Percentiles rank a stretch among this genome's conserved stretches.
These are phyloP conservation scores for Plectranthus barbatus DNA, from an alignment of 257 asterid species.

Conservation along the genomic window DNA sequence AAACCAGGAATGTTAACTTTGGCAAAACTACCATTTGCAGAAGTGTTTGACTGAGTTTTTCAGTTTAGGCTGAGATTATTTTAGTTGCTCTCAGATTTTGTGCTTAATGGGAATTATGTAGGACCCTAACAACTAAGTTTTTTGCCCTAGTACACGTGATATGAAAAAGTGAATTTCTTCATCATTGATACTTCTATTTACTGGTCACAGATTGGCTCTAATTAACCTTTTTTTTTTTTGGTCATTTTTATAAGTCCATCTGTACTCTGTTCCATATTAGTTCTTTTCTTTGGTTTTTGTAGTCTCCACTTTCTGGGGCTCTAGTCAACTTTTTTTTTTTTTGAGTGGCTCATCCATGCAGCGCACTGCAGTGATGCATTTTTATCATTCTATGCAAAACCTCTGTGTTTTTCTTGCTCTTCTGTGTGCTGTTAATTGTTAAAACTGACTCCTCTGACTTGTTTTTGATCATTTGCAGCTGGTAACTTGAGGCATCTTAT, in stretches of 20 bases:
- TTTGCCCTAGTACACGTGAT: not conserved
- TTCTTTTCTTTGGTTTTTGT: not conserved
- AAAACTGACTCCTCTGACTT: constrained; percentile 3
- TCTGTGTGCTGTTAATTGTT: not conserved
- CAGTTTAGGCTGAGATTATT: not conserved
- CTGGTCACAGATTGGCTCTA: not conserved
- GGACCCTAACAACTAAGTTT: not conserved
- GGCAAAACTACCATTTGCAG: not conserved
- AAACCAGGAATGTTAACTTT: constrained; percentile 2
- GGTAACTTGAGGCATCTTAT: constrained; percentile 86
- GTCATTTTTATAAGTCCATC: not conserved
- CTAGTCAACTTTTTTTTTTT: no score
- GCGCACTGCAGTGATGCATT: not conserved
- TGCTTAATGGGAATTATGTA: not conserved
- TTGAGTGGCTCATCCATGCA: no score
- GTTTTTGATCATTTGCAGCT: constrained; percentile 39
- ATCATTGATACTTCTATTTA: not conserved
- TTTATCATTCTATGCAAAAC: not conserved
- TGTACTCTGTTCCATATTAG: not conserved
- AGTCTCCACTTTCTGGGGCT: not conserved
- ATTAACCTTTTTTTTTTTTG: not conserved
- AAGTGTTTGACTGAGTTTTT: not conserved
- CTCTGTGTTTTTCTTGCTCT: not conserved
- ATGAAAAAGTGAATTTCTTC: not conserved
- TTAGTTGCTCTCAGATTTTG: constrained; percentile 1